These are phyloP conservation scores for Pyrenophora seminiperda DNA, from an alignment of 2,329 filamentous ascomycete genomes.

Conservation along the genomic window DNA sequence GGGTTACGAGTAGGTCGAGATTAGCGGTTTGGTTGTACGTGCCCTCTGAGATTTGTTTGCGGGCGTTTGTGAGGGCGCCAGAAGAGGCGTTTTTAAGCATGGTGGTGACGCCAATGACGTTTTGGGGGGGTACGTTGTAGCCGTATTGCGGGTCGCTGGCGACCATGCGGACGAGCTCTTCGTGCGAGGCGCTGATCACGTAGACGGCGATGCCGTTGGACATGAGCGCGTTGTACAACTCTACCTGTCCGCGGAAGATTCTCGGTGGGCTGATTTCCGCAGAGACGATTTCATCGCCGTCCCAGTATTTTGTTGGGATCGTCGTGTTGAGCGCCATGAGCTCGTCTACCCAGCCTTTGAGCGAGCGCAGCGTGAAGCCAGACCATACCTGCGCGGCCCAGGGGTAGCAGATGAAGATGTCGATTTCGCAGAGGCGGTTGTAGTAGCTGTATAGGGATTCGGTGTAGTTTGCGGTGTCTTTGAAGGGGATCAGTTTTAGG, in stretches of 20 bases:
- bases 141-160: slow-evolving; percentile 41
- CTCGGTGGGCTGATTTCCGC: slow-evolving; percentile 30
- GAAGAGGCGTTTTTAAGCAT: slow-evolving; percentile 36
- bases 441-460: slow-evolving; percentile 42
- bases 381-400: slow-evolving; percentile 40
- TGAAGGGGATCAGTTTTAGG: slow-evolving; percentile 40
- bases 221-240: slow-evolving; percentile 40
- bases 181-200: slow-evolving; percentile 37
- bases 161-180: slow-evolving; percentile 42
- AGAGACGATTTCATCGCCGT: slow-evolving; percentile 29
- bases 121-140: slow-evolving; percentile 38
- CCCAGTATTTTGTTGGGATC: slow-evolving; percentile 34
- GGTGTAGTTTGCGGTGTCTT: slow-evolving; percentile 40
- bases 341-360: slow-evolving; percentile 39
- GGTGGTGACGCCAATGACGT: slow-evolving; percentile 40
- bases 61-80: slow-evolving; percentile 34
- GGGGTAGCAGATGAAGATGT: slow-evolving; percentile 39
- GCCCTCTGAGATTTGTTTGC: slow-evolving; percentile 34
- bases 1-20: slow-evolving; percentile 32
- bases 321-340: slow-evolving; percentile 35
- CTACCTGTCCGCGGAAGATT: slow-evolving; percentile 33
- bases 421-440: slow-evolving; percentile 36
- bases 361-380: slow-evolving; percentile 30
- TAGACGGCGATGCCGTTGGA: slow-evolving; percentile 39
- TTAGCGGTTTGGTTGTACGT: slow-evolving; percentile 33